A percentile compares a stretch with the other conserved stretches of the same genome.
Conservation (phyloP, 31 red algal genomes). For the Asparagopsis taxiformis region DNA sequence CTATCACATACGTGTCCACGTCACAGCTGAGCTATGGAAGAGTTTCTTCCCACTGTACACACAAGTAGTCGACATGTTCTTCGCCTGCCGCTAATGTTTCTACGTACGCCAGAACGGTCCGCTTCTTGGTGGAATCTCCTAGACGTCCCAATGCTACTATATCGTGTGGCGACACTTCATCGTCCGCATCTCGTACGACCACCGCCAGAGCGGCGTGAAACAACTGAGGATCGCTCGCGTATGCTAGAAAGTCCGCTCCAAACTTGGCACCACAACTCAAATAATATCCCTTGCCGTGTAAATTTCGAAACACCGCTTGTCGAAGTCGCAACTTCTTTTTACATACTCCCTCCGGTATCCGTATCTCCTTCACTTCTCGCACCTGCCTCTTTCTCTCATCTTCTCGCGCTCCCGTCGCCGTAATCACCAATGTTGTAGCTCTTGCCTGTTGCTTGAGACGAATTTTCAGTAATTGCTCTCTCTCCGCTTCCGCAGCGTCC, state of each 20-base stretch:
- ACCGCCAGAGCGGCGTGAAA: constrained; percentile 88
- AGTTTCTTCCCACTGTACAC: constrained; percentile 80
- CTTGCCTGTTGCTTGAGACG: constrained; percentile 8
- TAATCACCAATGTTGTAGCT: constrained; percentile 17
- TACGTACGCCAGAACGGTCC: constrained; percentile 54
- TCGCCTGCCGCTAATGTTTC: too few relatives aligned
- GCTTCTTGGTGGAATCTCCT: constrained; percentile 76
- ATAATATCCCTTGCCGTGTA: constrained; percentile 70
- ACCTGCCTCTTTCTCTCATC: constrained; percentile 19
- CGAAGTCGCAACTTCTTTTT: constrained; percentile 10
- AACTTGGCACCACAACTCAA: constrained; percentile 85
- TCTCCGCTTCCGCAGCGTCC: constrained; percentile 1
- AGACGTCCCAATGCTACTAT: constrained; percentile 82
- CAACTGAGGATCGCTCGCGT: constrained; percentile 73
- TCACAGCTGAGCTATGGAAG: too few relatives aligned
- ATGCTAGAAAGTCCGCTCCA: constrained; percentile 92
- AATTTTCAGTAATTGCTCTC: constrained; percentile 3
- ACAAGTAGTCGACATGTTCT: constrained; percentile 59
- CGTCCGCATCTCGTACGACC: constrained; percentile 22
- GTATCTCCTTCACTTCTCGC: neutral
- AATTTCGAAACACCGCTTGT: constrained; percentile 53
- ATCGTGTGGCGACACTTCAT: constrained; percentile 30
- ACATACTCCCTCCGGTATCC: neutral
- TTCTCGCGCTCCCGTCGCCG: constrained; percentile 9
- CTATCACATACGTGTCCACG: too few relatives aligned